Conservation (phyloP, 306 rosid genomes). For the Morella rubra region DNA sequence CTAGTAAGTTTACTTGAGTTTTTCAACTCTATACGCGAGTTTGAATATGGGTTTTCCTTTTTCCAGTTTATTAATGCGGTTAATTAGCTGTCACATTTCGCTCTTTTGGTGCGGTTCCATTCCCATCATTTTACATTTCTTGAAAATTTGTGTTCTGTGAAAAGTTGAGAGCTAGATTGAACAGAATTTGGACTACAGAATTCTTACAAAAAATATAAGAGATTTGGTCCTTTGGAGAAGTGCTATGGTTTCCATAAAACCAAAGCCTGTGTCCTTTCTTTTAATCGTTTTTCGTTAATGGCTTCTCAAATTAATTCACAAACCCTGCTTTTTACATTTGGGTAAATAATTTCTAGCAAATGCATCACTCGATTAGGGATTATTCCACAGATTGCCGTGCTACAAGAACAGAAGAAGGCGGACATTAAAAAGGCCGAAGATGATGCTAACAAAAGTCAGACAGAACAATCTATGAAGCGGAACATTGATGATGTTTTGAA, state of each 20-base stretch:
- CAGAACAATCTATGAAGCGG: constrained; percentile 34
- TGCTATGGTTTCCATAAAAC: neutral
- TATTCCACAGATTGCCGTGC: constrained; percentile 64
- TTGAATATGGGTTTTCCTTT: neutral
- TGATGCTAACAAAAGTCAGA: constrained; percentile 33
- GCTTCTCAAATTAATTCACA: no score
- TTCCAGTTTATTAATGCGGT: no score
- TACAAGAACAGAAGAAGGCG: constrained; percentile 70
- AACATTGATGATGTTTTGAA: constrained; percentile 44
- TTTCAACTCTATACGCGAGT: no score
- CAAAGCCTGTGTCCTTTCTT: neutral
- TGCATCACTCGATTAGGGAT: neutral
- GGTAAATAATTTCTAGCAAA: neutral
- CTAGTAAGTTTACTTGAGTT: neutral
- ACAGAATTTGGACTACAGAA: neutral
- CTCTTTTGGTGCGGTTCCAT: neutral
- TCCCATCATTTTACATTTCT: neutral
- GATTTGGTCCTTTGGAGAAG: neutral
- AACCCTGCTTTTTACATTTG: neutral
- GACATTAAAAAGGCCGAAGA: constrained; percentile 42
- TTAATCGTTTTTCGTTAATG: no score
- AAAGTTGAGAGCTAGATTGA: neutral
- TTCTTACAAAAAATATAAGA: neutral
- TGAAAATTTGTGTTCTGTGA: neutral
- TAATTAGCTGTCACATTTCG: neutral